These are phyloP conservation scores for Parasarocladium wereldwijsianum DNA, from an alignment of 2,329 filamentous ascomycete species.

Conservation along the genomic window DNA sequence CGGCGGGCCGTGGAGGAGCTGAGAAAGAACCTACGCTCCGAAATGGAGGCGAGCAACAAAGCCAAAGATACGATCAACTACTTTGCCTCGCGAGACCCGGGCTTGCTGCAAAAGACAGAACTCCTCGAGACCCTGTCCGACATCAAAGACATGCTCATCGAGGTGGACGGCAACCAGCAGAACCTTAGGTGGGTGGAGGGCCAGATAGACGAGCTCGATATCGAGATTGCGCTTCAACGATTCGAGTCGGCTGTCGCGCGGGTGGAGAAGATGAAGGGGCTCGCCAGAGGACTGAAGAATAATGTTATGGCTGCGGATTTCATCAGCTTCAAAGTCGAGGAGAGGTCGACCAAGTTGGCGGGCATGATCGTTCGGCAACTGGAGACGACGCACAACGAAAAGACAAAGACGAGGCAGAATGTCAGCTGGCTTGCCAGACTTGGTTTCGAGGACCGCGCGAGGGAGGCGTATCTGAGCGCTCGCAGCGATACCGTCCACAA, in stretches of 20 bases:
- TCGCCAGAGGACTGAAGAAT: conserved; percentile 68
- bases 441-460: conserved; percentile 78
- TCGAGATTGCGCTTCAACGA: conserved; percentile 80
- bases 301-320: conserved; percentile 83
- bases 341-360: conserved; percentile 65
- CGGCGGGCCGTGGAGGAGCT: conserved; percentile 87
- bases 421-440: conserved; percentile 74
- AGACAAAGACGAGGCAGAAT: conserved; percentile 63
- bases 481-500: conserved; percentile 66
- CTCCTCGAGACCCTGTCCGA: conserved; percentile 65
- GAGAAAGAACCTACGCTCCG: conserved; percentile 69
- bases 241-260: conserved; percentile 74
- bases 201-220: conserved; percentile 91
- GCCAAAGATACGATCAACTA: conserved; percentile 76
- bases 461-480: conserved; percentile 73
- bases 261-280: conserved; percentile 70
- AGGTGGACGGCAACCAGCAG: conserved; percentile 92
- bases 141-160: conserved; percentile 78
- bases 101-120: conserved; percentile 64
- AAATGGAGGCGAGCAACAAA: conserved; percentile 77
- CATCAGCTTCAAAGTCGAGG: conserved; percentile 80
- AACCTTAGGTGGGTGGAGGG: conserved; percentile 91
- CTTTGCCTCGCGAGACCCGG: conserved; percentile 64
- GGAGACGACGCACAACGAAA: conserved; percentile 61
- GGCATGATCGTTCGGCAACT: conserved; percentile 64